Percentiles rank a stretch among this genome's conserved stretches.
Conservation (phyloP, 768 basidiomycete genomes). For the Suillus variegatus region DNA sequence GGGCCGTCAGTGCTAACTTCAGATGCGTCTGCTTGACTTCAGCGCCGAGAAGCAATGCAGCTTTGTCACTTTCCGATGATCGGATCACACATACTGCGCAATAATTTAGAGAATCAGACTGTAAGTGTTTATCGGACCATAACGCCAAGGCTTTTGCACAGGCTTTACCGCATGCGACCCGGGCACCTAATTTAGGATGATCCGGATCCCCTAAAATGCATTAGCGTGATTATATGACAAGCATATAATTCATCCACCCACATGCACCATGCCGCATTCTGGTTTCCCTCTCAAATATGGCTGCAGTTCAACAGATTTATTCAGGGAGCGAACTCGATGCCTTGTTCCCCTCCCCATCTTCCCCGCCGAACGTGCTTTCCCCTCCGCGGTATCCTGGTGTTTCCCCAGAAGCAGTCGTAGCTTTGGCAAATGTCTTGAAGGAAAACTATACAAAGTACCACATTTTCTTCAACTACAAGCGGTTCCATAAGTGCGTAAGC, state of each 20-base stretch:
- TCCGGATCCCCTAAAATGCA: background rate
- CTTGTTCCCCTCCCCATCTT: constrained; percentile 12
- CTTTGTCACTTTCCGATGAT: background rate
- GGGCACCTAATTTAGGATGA: too few species aligned
- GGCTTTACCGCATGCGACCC: too few species aligned
- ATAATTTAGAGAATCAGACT: background rate
- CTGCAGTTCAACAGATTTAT: background rate
- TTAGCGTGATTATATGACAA: background rate
- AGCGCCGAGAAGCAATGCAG: background rate
- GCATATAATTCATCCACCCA: background rate
- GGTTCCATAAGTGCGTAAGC: constrained; percentile 52
- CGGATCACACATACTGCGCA: background rate
- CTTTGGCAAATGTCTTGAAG: constrained; percentile 37
- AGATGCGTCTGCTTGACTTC: background rate
- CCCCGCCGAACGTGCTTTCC: constrained; percentile 4
- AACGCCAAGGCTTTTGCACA: too few species aligned
- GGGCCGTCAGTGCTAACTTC: background rate
- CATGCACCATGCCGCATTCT: background rate
- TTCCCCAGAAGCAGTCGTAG: constrained; percentile 27
- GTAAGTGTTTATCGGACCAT: too few species aligned
- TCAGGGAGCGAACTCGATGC: constrained; percentile 1
- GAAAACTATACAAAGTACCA: constrained; percentile 52
- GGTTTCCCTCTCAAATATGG: background rate
- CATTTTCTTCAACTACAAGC: constrained; percentile 46
- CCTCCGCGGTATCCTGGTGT: constrained; percentile 15